phyloP scores from a whole-genome alignment of 805 yeast genomes.

The Saturnispora gosingensis region DNA sequence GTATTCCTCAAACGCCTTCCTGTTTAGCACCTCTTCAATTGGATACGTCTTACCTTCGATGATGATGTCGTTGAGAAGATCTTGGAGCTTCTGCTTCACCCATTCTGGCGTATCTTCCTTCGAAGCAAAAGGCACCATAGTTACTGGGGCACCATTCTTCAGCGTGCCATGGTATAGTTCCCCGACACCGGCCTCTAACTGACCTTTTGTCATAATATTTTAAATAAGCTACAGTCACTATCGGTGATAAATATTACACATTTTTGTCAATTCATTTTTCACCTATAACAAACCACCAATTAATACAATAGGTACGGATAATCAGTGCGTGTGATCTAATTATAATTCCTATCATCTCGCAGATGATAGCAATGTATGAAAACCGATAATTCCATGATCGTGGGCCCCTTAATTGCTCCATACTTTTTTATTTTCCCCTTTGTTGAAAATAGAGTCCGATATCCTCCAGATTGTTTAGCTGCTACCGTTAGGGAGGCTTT shows the following conservation, averaged over 20 bases:
- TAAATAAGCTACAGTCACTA: neutral
- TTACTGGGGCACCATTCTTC: slow-evolving; percentile 24
- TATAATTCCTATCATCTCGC: neutral
- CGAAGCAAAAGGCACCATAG: slow-evolving; percentile 52
- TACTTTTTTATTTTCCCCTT: too few relatives aligned
- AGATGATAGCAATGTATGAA: neutral
- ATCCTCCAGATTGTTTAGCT: neutral
- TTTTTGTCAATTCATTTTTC: neutral
- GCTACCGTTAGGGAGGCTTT: neutral
- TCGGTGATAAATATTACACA: neutral
- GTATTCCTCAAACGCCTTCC: slow-evolving; percentile 46
- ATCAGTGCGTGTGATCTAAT: neutral
- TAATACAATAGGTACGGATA: neutral
- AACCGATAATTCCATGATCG: neutral
- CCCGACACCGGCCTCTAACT: neutral
- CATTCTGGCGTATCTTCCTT: slow-evolving; percentile 39
- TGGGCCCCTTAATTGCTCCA: neutral
- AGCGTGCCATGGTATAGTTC: neutral
- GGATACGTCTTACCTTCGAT: slow-evolving; percentile 76
- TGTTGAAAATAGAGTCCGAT: neutral
- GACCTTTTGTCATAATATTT: neutral
- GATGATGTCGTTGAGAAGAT: slow-evolving; percentile 54
- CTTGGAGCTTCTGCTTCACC: slow-evolving; percentile 37
- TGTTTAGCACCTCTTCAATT: slow-evolving; percentile 31
- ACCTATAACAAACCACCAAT: neutral